Conservation (phyloP, 805 yeast species). For the Candida schatavii region DNA sequence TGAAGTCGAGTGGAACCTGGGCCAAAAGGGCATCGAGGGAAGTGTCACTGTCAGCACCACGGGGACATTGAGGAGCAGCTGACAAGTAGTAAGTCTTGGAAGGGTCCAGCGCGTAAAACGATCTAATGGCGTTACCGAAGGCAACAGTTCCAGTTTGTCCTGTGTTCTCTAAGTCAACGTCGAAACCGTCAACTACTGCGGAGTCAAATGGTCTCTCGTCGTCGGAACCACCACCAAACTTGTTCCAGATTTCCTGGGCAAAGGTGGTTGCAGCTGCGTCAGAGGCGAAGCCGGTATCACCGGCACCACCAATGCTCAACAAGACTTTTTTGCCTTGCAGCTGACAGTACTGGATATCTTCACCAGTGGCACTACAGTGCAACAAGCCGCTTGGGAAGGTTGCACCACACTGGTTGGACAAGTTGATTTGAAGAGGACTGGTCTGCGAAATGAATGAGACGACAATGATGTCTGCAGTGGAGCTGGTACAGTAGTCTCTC, state of each 20-base stretch:
- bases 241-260: constrained; percentile 39
- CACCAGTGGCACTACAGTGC: constrained; percentile 34
- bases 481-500: constrained; percentile 55
- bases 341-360: constrained; percentile 74
- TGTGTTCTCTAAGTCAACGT: constrained; percentile 28
- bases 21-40: constrained; percentile 22
- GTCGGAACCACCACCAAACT: constrained; percentile 29
- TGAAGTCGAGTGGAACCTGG: constrained; percentile 70
- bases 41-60: constrained; percentile 57
- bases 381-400: constrained; percentile 7
- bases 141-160: constrained; percentile 21
- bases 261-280: constrained; percentile 54
- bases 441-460: constrained; percentile 66
- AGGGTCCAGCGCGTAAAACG: constrained; percentile 14
- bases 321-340: constrained; percentile 67
- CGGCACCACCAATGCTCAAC: constrained; percentile 57
- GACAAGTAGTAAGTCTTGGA: constrained; percentile 68
- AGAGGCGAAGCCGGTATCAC: constrained; percentile 47
- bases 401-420: constrained; percentile 19
- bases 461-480: constrained; percentile 64
- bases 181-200: constrained; percentile 34
- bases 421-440: constrained; percentile 32
- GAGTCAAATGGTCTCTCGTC: constrained; percentile 24
- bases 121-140: constrained; percentile 26
- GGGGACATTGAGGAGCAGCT: constrained; percentile 92